A percentile compares a stretch with the other conserved stretches of the same genome.
Evolutionary conservation across 1,139 yeast genomes (phyloP).

Genomic region (Zygoascus sp.): DNA sequence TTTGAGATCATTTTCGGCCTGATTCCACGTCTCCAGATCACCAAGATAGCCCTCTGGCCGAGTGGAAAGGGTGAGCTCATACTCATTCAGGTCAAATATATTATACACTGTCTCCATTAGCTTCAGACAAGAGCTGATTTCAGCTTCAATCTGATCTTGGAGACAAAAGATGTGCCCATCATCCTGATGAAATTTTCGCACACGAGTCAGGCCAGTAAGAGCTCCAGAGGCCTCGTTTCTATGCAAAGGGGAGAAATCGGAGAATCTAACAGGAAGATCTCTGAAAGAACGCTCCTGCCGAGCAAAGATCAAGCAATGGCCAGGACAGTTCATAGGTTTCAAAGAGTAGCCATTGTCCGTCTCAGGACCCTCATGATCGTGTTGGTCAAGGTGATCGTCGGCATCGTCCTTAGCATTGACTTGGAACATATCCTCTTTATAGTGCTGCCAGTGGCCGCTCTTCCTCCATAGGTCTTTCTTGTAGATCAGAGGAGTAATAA

Average conservation of each 20-base stretch:
- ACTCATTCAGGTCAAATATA: slow-evolving; percentile 66
- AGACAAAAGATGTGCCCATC: slow-evolving; percentile 97
- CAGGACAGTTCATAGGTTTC: slow-evolving; percentile 99
- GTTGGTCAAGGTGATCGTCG: slow-evolving; percentile 27
- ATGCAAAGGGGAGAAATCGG: slow-evolving; percentile 92
- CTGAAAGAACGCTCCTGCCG: slow-evolving; percentile 81
- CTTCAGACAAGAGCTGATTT: slow-evolving; percentile 68
- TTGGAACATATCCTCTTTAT: slow-evolving; percentile 89
- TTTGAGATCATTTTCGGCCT: slow-evolving; percentile 71
- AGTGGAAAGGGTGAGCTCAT: slow-evolving; percentile 76
- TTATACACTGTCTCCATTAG: slow-evolving; percentile 74
- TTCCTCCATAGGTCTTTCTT: slow-evolving; percentile 81
- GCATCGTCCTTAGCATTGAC: slow-evolving; percentile 42
- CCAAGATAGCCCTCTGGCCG: slow-evolving; percentile 88
- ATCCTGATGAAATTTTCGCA: slow-evolving; percentile 95
- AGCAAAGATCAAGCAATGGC: slow-evolving; percentile 85
- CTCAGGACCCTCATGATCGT: slow-evolving; percentile 33
- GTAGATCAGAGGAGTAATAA: slow-evolving; percentile 86
- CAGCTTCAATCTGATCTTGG: slow-evolving; percentile 71
- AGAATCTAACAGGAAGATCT: slow-evolving; percentile 82
- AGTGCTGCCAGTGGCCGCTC: slow-evolving; percentile 96
- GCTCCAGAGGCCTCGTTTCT: slow-evolving; percentile 97
- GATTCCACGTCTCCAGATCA: slow-evolving; percentile 73
- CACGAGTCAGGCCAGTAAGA: slow-evolving; percentile 87
- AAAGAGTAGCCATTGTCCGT: slow-evolving; percentile 62